Percentiles rank a stretch among this genome's conserved stretches.
phyloP scores from a whole-genome alignment of 352 stramenopile species.

The Globisporangium echinulatum region DNA sequence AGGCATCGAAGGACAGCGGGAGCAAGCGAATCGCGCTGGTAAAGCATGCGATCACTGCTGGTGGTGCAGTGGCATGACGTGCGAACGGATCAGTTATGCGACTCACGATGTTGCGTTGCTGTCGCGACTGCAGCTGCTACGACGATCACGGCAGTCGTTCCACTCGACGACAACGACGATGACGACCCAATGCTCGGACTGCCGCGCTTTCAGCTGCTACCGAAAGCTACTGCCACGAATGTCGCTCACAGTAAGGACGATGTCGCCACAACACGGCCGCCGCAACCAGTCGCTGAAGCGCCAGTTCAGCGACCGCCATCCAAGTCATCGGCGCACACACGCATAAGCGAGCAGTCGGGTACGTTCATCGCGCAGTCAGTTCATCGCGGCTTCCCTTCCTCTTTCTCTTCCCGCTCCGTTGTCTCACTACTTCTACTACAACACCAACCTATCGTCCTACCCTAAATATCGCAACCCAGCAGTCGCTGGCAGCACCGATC shows the following conservation, averaged over 20 bases:
- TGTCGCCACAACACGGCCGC: no score
- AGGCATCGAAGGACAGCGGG: neutral
- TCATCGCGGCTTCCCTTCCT: neutral
- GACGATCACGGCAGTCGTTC: neutral
- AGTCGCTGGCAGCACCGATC: no score
- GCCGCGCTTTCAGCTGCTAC: constrained; percentile 11
- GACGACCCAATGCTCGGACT: constrained; percentile 1
- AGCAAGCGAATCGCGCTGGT: no score
- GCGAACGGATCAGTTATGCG: no score
- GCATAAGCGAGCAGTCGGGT: neutral
- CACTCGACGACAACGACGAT: neutral
- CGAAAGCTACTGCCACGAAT: no score
- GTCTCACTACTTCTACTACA: constrained; percentile 12
- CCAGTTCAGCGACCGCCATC: neutral
- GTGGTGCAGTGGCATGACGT: neutral
- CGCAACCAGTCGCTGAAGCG: neutral
- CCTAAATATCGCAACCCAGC: constrained; percentile 9
- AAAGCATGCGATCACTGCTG: neutral
- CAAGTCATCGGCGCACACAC: constrained; percentile 1
- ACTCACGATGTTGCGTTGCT: no score
- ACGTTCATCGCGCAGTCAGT: neutral
- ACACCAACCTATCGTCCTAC: constrained; percentile 14
- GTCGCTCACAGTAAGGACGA: no score
- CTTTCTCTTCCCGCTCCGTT: neutral
- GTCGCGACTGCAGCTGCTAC: neutral